These are phyloP conservation scores for Adansonia madagascariensis DNA, from an alignment of 441 rosid species.

Conservation along the genomic window DNA sequence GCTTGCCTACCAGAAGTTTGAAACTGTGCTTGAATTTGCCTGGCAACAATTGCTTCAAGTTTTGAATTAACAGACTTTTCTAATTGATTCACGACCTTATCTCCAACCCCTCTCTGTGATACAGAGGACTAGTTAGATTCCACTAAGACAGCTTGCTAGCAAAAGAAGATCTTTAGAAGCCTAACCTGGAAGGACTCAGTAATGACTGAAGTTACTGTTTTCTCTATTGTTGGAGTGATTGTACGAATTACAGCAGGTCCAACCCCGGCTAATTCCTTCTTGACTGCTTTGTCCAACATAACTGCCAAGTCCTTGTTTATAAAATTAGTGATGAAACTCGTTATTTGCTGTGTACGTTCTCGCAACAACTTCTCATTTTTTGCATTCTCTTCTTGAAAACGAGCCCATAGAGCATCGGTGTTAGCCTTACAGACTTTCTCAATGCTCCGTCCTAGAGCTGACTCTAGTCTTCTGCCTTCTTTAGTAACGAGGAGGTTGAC, in stretches of 20 bases:
- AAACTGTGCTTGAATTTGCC: constrained; percentile 67
- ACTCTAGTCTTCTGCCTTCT: constrained; percentile 85
- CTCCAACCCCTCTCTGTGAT: constrained; percentile 69
- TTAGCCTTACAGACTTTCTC: constrained; percentile 76
- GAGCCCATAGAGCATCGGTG: constrained; percentile 84
- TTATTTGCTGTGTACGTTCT: constrained; percentile 64
- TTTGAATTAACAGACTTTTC: constrained; percentile 61
- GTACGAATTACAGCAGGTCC: constrained; percentile 47
- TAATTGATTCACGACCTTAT: constrained; percentile 66
- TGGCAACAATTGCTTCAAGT: constrained; percentile 61
- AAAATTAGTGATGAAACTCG: constrained; percentile 54
- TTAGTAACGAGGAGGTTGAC: constrained; percentile 58
- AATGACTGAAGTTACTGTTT: constrained; percentile 65
- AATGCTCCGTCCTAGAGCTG: constrained; percentile 64
- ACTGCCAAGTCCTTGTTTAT: constrained; percentile 70
- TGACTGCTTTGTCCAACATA: constrained; percentile 66
- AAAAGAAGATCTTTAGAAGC: constrained; percentile 29
- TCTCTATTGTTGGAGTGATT: constrained; percentile 48
- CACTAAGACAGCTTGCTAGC: constrained; percentile 14
- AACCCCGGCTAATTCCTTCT: constrained; percentile 69
- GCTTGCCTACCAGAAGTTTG: constrained; percentile 78
- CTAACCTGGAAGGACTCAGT: constrained; percentile 90
- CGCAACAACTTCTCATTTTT: constrained; percentile 67
- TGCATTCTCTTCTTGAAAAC: constrained; percentile 71
- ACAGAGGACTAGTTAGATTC: constrained; percentile 29